phyloP scores from a whole-genome alignment of 192 early-diverging fungal species.

The Backusella macrospora region DNA sequence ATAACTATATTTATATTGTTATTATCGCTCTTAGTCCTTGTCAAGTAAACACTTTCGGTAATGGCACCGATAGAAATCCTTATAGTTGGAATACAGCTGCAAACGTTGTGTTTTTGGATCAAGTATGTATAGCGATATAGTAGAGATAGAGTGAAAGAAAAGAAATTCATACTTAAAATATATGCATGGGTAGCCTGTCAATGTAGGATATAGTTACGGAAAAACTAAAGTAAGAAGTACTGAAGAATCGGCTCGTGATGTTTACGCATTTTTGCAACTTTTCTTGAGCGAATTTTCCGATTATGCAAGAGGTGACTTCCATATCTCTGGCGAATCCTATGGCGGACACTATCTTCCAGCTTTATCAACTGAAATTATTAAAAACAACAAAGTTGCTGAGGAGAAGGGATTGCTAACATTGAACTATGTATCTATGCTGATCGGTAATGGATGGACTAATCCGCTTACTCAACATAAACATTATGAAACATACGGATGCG shows the following conservation, averaged over 20 bases:
- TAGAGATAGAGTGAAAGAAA: not conserved
- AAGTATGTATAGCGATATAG: conserved; percentile 40
- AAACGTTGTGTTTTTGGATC: conserved; percentile 84
- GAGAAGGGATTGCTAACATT: conserved; percentile 37
- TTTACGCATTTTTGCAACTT: conserved; percentile 91
- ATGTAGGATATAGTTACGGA: conserved; percentile 92
- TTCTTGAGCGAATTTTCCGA: conserved; percentile 88
- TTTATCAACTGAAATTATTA: conserved; percentile 77
- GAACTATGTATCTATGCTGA: conserved; percentile 73
- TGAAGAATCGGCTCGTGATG: conserved; percentile 79
- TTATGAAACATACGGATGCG: conserved; percentile 79
- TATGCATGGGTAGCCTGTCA: conserved; percentile 61
- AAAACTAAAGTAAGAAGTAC: conserved; percentile 69
- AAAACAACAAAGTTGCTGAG: conserved; percentile 61
- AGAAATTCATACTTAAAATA: not conserved
- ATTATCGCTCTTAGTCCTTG: conserved; percentile 60
- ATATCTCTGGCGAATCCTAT: conserved; percentile 84
- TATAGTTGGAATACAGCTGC: conserved; percentile 93
- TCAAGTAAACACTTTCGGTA: conserved; percentile 76
- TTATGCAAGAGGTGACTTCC: conserved; percentile 77
- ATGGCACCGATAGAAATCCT: conserved; percentile 64
- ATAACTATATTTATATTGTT: not conserved
- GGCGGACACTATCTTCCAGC: conserved; percentile 94
- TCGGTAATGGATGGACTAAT: conserved; percentile 93
- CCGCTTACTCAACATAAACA: conserved; percentile 86